Evolutionary conservation across 2,329 filamentous ascomycete genomes (phyloP).

Genomic region (Aspergillus brunneoviolaceus): DNA sequence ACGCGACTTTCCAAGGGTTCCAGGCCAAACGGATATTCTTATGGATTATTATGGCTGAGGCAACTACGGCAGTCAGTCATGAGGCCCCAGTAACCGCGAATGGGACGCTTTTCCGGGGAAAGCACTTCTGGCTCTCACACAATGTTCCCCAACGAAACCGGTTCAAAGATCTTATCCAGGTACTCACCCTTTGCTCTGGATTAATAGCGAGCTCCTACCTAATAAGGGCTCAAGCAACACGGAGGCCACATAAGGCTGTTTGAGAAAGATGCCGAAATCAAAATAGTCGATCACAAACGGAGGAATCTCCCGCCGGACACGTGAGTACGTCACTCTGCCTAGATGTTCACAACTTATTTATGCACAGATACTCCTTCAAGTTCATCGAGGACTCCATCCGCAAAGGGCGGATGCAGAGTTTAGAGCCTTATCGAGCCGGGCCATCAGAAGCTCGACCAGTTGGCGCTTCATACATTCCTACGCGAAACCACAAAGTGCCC

Average conservation of each 20-base stretch:
- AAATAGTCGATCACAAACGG: conserved; percentile 58
- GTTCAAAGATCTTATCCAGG: conserved; percentile 51
- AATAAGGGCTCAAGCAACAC: conserved; percentile 42
- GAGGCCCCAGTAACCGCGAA: neutral
- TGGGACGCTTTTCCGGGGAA: conserved; percentile 50
- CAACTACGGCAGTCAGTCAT: neutral
- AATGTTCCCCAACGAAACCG: conserved; percentile 52
- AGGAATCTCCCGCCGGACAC: conserved; percentile 51
- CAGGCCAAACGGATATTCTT: neutral
- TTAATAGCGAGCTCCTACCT: neutral
- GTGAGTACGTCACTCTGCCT: conserved; percentile 30
- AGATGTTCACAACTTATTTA: conserved; percentile 1
- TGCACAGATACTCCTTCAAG: conserved; percentile 53
- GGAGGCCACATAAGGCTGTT: conserved; percentile 54
- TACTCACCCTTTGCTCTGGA: conserved; percentile 17
- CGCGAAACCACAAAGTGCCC: conserved; percentile 31
- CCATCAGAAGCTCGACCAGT: conserved; percentile 46
- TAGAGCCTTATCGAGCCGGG: conserved; percentile 50
- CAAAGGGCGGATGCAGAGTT: conserved; percentile 49
- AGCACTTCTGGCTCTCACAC: conserved; percentile 59
- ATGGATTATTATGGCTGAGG: neutral
- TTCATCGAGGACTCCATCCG: conserved; percentile 58
- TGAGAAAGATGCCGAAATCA: conserved; percentile 58
- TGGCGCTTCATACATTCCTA: conserved; percentile 41
- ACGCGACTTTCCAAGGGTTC: neutral